These are phyloP conservation scores for Fusarium albidum DNA, from an alignment of 2,329 filamentous ascomycete species.

Conservation along the genomic window DNA sequence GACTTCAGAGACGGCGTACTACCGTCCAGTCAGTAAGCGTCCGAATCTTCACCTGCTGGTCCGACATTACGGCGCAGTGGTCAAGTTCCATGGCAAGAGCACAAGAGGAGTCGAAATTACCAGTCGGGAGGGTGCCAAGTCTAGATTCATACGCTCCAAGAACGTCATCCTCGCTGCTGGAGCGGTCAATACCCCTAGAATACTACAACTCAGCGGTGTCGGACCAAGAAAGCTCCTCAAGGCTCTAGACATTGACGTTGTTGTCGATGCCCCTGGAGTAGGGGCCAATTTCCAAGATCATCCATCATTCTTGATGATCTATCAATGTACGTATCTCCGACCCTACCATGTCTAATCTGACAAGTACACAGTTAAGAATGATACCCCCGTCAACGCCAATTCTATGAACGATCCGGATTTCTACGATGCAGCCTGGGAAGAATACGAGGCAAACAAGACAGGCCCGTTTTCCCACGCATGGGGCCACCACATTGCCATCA, in stretches of 20 bases:
- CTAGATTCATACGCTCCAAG: too few relatives aligned
- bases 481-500: constrained; percentile 33
- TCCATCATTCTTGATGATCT: constrained; percentile 44
- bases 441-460: constrained; percentile 33
- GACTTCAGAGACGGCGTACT: constrained; percentile 34
- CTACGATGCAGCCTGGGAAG: constrained; percentile 33
- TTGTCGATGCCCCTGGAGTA: constrained; percentile 65
- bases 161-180: constrained; percentile 52
- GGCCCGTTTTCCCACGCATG: constrained; percentile 37
- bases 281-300: constrained; percentile 51
- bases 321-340: too few relatives aligned
- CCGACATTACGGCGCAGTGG: constrained; percentile 31
- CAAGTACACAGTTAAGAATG: constrained; percentile 20
- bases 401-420: constrained; percentile 34
- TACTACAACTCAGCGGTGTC: constrained; percentile 66
- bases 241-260: constrained; percentile 54
- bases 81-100: too few relatives aligned
- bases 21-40: constrained; percentile 20
- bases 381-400: constrained; percentile 18
- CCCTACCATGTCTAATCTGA: too few relatives aligned
- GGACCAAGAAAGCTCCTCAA: constrained; percentile 58
- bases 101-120: too few relatives aligned
- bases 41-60: constrained; percentile 33
- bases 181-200: constrained; percentile 62
- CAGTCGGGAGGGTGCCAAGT: too few relatives aligned